Evolutionary conservation across 2,329 filamentous ascomycete species (phyloP), one percentile per base, ranked within the genome.

Genomic region (Botrytis squamosa): DNA sequence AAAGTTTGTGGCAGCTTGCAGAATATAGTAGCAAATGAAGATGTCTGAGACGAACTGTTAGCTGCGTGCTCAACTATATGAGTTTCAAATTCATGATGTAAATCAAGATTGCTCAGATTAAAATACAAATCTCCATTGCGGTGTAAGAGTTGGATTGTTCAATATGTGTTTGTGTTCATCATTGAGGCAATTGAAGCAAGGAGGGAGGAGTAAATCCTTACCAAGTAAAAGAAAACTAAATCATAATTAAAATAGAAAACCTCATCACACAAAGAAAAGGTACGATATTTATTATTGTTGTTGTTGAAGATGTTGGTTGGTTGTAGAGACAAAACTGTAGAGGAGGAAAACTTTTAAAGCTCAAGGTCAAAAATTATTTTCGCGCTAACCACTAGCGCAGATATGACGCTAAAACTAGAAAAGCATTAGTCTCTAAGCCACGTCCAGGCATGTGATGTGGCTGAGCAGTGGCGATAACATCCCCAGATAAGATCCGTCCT

Each of bases 121-220:
- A 81, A 76, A 76, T 78, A 80, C 76, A 76, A 79, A 78, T 82
- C 80, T 79, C 80, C 79, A 81, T 80, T 75, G 70, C 74, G 60
- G 74, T 79, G 80, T 84, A 83, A 82, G 83, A 83, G 82, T 84
- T 84, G 83, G 82, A 84, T 83, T 83, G 82, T 83, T 83, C 82
- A 79, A 77, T 75, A 68, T 78, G 73, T 79, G 78, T 79, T 78
- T 80, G 75, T 71, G 81, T 79, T 84, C 83, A 83, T 84, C 82
- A 83, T 80, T 77, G 77, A 75, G 77, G 75, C 75, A 72, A 70
- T 64, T 72, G 69, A 66, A 72, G 25, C 36, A 75, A 71, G 74
- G n/a, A 63, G 73, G 68, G 29, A 66, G 38, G 22, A 63, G 18
- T 18, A 25, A 62, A 25, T 60, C 65, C 76, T 75, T 78, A 78